phyloP scores from a whole-genome alignment of 2,329 filamentous ascomycete species.

The Celoporthe dispersa region DNA sequence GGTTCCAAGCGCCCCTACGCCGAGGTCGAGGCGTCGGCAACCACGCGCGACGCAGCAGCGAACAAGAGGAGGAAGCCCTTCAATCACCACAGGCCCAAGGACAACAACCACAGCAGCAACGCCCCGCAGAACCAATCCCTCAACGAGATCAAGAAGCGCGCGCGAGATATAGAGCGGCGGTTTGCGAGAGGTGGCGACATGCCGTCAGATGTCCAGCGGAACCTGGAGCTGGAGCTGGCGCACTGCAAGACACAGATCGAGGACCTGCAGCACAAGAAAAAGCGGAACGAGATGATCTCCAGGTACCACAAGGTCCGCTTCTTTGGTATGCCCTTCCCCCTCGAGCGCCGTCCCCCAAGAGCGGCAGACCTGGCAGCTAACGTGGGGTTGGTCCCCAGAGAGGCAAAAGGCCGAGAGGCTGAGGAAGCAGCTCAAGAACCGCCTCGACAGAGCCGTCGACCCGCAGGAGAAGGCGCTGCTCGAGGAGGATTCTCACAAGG shows the following conservation, averaged over 20 bases:
- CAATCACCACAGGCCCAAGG: constrained; percentile 48
- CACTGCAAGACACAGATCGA: constrained; percentile 68
- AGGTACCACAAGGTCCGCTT: constrained; percentile 86
- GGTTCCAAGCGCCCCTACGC: constrained; percentile 37
- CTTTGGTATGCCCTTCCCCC: constrained; percentile 63
- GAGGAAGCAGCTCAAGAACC: constrained; percentile 66
- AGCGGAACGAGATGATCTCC: constrained; percentile 70
- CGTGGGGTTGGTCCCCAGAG: constrained; percentile 48
- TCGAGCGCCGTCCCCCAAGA: background rate
- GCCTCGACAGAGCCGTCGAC: constrained; percentile 56
- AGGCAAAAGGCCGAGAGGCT: constrained; percentile 73
- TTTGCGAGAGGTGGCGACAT: constrained; percentile 65
- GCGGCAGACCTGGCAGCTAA: constrained; percentile 13
- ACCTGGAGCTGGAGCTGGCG: constrained; percentile 73
- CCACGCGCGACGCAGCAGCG: constrained; percentile 20
- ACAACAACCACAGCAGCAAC: constrained; percentile 55
- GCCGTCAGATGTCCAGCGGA: constrained; percentile 68
- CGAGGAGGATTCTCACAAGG: constrained; percentile 64
- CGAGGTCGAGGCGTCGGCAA: constrained; percentile 33
- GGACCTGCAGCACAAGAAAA: constrained; percentile 62
- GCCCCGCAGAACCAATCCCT: constrained; percentile 38
- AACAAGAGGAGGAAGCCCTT: constrained; percentile 35
- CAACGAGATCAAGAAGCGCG: constrained; percentile 66
- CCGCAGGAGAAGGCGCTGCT: constrained; percentile 56
- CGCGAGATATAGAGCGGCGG: constrained; percentile 69